Evolutionary conservation across 169 alveolate species (phyloP).

Genomic region (Plasmodium gallinaceum): DNA sequence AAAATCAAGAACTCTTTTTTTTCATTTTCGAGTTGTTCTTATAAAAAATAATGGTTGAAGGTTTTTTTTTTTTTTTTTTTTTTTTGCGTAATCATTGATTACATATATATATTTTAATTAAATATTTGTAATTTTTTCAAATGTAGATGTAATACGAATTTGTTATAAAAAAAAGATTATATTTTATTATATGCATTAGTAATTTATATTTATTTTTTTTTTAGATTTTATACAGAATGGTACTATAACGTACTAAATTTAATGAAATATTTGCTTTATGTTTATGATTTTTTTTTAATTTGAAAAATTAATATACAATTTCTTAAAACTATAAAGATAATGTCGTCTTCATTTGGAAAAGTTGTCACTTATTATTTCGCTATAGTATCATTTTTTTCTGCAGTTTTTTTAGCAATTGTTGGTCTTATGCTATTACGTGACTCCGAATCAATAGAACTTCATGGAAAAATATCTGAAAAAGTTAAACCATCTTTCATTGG

Average conservation of each 20-base stretch:
- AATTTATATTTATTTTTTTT: neutral
- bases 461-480: conserved; percentile 60
- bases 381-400: conserved; percentile 73
- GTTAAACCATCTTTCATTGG: conserved; percentile 66
- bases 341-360: conserved; percentile 57
- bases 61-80: conserved; percentile 12
- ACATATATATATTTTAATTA: conserved; percentile 3
- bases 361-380: conserved; percentile 64
- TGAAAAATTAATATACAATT: conserved; percentile 13
- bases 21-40: conserved; percentile 26
- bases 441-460: conserved; percentile 67
- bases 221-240: conserved; percentile 46
- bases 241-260: conserved; percentile 30
- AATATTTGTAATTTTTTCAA: conserved; percentile 14
- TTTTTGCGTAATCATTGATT: conserved; percentile 1
- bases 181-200: neutral
- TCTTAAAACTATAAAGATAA: conserved; percentile 31
- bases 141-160: neutral
- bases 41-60: conserved; percentile 8
- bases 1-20: conserved; percentile 16
- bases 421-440: conserved; percentile 65
- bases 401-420: conserved; percentile 67
- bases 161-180: neutral
- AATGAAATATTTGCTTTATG: conserved; percentile 16
- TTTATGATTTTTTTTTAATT: neutral